Evolutionary conservation across 202 grass and related monocot genomes (phyloP).

Genomic region (Schoenoplectus tabernaemontani): DNA sequence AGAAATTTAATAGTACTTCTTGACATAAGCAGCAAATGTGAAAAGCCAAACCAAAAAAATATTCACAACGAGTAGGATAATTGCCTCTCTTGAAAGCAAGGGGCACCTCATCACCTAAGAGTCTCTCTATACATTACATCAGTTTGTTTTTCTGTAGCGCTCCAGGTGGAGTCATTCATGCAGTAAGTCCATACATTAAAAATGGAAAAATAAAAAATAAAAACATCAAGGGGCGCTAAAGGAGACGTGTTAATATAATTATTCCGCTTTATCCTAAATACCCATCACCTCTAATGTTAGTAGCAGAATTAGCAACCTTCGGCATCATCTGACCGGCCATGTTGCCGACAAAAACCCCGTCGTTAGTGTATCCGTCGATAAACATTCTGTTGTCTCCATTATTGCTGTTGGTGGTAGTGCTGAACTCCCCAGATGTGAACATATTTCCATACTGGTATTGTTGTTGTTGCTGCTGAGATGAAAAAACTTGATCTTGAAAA

Average conservation of each 20-base stretch:
- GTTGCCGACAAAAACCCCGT: slow-evolving; percentile 43
- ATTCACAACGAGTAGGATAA: slow-evolving; percentile 24
- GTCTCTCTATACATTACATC: slow-evolving; percentile 10
- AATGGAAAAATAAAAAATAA: background rate
- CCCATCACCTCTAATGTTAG: slow-evolving; percentile 34
- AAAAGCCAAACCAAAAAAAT: slow-evolving; percentile 10
- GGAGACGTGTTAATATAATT: background rate
- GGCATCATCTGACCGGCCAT: slow-evolving; percentile 50
- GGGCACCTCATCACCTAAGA: slow-evolving; percentile 20
- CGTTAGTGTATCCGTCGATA: slow-evolving; percentile 37
- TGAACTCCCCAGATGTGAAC: background rate
- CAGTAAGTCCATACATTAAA: background rate
- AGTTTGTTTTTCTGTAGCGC: background rate
- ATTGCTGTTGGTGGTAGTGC: background rate
- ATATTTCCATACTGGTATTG: slow-evolving; percentile 16
- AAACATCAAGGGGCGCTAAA: background rate
- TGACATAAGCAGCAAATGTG: background rate
- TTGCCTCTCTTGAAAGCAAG: slow-evolving; percentile 19
- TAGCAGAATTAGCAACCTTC: slow-evolving; percentile 36
- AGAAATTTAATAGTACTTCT: background rate
- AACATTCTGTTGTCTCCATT: slow-evolving; percentile 30
- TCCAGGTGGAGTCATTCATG: background rate
- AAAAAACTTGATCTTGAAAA: slow-evolving; percentile 41
- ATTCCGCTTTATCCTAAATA: slow-evolving; percentile 41
- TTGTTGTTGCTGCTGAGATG: slow-evolving; percentile 18